These are phyloP conservation scores for Rubroboletus satanas DNA, from an alignment of 768 basidiomycete genomes.

Conservation along the genomic window DNA sequence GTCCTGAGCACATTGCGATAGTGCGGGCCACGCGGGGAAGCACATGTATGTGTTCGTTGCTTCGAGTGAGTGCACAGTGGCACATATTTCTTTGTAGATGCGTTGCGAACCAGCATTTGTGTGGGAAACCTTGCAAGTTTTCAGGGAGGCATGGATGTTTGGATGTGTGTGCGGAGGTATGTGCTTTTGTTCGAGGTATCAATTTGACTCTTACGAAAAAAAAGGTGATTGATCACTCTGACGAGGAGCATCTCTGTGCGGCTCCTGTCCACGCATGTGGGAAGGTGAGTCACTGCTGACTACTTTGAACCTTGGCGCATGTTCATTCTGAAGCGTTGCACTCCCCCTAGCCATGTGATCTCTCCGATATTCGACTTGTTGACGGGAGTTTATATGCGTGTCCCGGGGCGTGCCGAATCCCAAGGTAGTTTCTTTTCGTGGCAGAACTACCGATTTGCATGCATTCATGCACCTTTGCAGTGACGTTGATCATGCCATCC, in stretches of 20 bases:
- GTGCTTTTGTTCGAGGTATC: not conserved
- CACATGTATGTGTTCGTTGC: constrained; percentile 43
- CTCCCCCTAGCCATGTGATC: constrained; percentile 38
- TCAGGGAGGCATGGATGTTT: constrained; percentile 49
- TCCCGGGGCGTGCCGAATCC: constrained; percentile 37
- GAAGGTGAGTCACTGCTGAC: constrained; percentile 31
- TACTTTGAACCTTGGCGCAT: no score
- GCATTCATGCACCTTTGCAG: constrained; percentile 28
- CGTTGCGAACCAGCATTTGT: constrained; percentile 48
- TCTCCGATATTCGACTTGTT: constrained; percentile 29
- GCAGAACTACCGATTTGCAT: not conserved
- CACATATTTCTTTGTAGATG: constrained; percentile 38
- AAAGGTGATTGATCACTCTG: constrained; percentile 46
- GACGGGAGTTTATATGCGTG: constrained; percentile 40
- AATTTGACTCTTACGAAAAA: not conserved
- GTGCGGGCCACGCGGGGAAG: constrained; percentile 55
- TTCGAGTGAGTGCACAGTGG: fast-evolving
- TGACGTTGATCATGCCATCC: constrained; percentile 41
- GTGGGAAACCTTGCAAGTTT: constrained; percentile 49
- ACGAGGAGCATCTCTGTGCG: constrained; percentile 50
- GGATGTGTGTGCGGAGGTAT: constrained; percentile 50
- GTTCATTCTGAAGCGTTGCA: not conserved
- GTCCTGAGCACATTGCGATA: constrained; percentile 15
- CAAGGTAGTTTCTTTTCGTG: constrained; percentile 32
- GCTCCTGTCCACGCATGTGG: constrained; percentile 55